Base-by-base conservation (phyloP, 192 early-diverging fungal genomes). In the Umbelopsis sp. region DNA sequence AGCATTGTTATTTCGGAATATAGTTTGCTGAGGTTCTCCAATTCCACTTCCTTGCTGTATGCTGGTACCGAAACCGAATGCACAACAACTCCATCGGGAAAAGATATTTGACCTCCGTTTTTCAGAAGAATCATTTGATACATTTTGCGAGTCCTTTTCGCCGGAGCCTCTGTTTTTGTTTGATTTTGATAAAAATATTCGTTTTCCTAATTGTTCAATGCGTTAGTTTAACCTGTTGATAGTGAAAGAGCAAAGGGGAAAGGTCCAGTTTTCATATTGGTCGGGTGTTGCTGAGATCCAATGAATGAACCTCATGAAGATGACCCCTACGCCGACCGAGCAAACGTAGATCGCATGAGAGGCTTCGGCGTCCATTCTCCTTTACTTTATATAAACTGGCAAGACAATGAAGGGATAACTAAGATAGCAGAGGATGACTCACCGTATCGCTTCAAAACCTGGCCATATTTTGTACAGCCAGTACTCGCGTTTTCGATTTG, bases 51-150 rank as follows among this genome's bases (percentile, higher is more conserved):
- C 55, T 4, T 61, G 27, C 27, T 16, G 33, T n/a, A 61, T 61
- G 18, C 55, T 13, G 30, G 5, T 61, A 25, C 55, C 18, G 27
- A 61, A 12, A n/a, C 55, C 55, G 55, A 61, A 61, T 8, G 55
- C 27, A 61, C 55, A 61, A 25, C 55, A 61, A 12, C 55, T 61
- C 55, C 55, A 61, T 61, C 55, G 55, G 55, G 55, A 61, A 30
- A 61, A 61, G 8, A 61, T 25, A 30, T 61, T 61, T 2, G 18
- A 30, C 55, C 33, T 61, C 55, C 55, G 55, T 35, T 61, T 25
- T 0, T 1, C 55, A 61, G 21, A 11, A 16, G 25, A 35, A 35
- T 61, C 55, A 18, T 30, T 55, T 15, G 13, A 22, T 55, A 10
- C 37, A 41, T 61, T 30, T 61, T 52, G 22, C 51, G 25, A 12